Evolutionary conservation across 176 grass and related monocot species (phyloP).

Genomic region (Juncus inflexus): DNA sequence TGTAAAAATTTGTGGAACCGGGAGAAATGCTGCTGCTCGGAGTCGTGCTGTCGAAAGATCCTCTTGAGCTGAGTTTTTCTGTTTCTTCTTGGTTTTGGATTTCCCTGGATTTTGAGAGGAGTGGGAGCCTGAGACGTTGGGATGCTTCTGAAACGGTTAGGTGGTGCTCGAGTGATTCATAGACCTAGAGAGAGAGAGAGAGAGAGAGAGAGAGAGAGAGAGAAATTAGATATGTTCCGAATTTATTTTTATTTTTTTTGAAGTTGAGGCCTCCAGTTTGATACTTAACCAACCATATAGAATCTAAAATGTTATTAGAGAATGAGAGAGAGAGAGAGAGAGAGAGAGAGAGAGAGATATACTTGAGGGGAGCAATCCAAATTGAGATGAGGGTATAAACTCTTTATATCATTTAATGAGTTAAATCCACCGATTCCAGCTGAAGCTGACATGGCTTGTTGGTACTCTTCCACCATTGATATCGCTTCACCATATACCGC

Average conservation of each 20-base stretch:
- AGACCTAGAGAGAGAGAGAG: slow-evolving; percentile 54
- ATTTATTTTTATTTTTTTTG: not conserved
- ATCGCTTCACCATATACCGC: slow-evolving; percentile 81
- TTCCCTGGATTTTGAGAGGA: slow-evolving; percentile 77
- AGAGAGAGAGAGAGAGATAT: not conserved
- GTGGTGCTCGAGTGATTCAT: slow-evolving; percentile 83
- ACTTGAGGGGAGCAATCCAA: slow-evolving; percentile 81
- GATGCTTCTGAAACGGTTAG: slow-evolving; percentile 60
- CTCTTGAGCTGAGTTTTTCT: slow-evolving; percentile 70
- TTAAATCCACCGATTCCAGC: slow-evolving; percentile 45
- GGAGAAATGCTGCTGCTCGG: slow-evolving; percentile 48
- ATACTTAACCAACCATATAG: not conserved
- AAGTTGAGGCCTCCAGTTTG: no score
- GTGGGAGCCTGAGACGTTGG: slow-evolving; percentile 82
- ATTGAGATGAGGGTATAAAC: slow-evolving; percentile 35
- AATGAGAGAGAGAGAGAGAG: not conserved
- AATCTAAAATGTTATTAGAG: not conserved
- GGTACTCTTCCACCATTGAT: slow-evolving; percentile 86
- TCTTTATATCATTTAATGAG: slow-evolving; percentile 26
- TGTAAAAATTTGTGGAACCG: slow-evolving; percentile 63
- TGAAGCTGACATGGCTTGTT: slow-evolving; percentile 42
- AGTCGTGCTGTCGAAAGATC: slow-evolving; percentile 62
- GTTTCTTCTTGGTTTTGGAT: slow-evolving; percentile 76
- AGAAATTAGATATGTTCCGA: not conserved
- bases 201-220: no score